phyloP scores from a whole-genome alignment of 306 rosid genomes.

The Fagus crenata region DNA sequence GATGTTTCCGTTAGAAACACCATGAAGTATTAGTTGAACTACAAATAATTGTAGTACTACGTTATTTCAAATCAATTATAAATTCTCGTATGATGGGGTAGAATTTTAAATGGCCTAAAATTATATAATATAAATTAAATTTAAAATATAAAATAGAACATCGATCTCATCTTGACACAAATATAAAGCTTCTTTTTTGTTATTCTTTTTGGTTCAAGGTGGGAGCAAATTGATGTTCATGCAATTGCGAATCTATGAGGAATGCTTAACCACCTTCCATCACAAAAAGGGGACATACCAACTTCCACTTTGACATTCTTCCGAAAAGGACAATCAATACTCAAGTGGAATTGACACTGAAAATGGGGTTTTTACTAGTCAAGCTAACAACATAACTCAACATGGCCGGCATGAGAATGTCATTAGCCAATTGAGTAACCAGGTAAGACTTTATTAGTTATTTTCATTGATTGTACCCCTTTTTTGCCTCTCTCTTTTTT shows the following conservation, averaged over 20 bases:
- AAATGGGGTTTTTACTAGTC: background rate
- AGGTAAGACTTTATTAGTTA: background rate
- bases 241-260: constrained; percentile 23
- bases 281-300: constrained; percentile 43
- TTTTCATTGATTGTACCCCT: no score
- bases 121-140: no score
- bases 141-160: no score
- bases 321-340: constrained; percentile 7
- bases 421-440: background rate
- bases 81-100: no score
- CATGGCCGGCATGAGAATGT: background rate
- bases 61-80: no score
- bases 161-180: no score
- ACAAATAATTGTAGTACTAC: no score
- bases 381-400: background rate
- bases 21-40: no score
- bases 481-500: no score
- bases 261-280: constrained; percentile 33
- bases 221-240: constrained; percentile 6
- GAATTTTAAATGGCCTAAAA: no score
- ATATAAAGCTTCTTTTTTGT: no score
- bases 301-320: constrained; percentile 47
- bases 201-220: background rate
- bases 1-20: no score
- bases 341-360: constrained; percentile 18